Evolutionary conservation across 1,284 basidiomycete genomes (phyloP), one percentile per base, ranked within the genome.

Genomic region (Fomes fomentarius): DNA sequence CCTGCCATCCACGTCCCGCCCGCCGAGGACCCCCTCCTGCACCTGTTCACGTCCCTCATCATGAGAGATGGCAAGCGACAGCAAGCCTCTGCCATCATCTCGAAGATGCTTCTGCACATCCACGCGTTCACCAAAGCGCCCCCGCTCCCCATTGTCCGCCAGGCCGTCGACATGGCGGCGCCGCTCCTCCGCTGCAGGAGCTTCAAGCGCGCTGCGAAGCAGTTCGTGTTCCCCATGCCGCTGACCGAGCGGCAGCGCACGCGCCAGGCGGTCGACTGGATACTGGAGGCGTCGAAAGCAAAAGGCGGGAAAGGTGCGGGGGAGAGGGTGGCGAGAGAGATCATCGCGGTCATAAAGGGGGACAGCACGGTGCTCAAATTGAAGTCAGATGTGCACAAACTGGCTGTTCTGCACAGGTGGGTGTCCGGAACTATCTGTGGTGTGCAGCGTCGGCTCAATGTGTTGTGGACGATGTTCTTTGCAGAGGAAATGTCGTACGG

Each of bases 361-460:
- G 58, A 61, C n/a, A 54, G 50, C 33, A n/a, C 43, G 28, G 79
- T 79, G 30, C 74, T 87, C 55, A 75, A 79, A 62, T 79, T 78
- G 63, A 84, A 92, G 71, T 74, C 74, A 61, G 76, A 82, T 50
- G 69, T 83, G 47, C 94, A 96, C 69, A 80, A 77, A 63, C 65
- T 82, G 34, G 94, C 89, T 1, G 89, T 89, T 77, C 78, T 89
- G 31, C 93, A 93, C 71, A 87, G 94, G 91, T 93, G 60, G 53
- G 88, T 79, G n/a, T 21, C 21, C 11, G 2, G 14, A 6, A 30
- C 39, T 19, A 6, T 44, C 9, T 19, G 10, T n/a, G 22, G 9
- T 3, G 8, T n/a, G 12, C 0, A 14, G 8, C 3, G 1, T 41
- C n/a, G n/a, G 38, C 8, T 3, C 21, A 9, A 11, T 11, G 3